Evolutionary conservation across 140 eudicot species (phyloP).

Genomic region (Anethum foeniculum): DNA sequence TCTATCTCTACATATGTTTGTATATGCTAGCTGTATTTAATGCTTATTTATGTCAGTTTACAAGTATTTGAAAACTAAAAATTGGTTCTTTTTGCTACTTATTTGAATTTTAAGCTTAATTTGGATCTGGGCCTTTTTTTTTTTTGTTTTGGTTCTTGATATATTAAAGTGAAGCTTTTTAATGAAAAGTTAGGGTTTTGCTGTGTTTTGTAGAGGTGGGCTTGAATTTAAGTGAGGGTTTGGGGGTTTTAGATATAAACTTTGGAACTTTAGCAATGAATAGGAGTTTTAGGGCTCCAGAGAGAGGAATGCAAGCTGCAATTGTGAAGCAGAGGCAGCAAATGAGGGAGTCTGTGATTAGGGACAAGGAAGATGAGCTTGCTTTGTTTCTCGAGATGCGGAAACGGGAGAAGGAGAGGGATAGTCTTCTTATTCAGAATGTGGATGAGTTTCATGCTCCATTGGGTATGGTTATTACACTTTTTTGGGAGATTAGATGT

Average conservation of each 20-base stretch:
- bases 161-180: background rate
- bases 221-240: background rate
- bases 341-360: conserved; percentile 34
- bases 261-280: conserved; percentile 2
- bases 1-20: background rate
- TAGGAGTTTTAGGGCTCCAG: conserved; percentile 15
- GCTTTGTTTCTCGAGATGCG: conserved; percentile 55
- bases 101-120: background rate
- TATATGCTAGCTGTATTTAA: background rate
- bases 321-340: conserved; percentile 17
- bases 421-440: conserved; percentile 33
- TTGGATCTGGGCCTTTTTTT: background rate
- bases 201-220: background rate
- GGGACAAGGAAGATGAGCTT: conserved; percentile 50
- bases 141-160: background rate
- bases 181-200: conserved; percentile 6
- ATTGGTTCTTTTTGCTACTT: background rate
- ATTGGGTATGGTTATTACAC: conserved; percentile 33
- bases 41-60: background rate
- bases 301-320: conserved; percentile 11
- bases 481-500: background rate
- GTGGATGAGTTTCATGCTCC: conserved; percentile 64
- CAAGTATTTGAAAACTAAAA: background rate
- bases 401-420: conserved; percentile 45
- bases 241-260: background rate